These are phyloP conservation scores for Annulohypoxylon stygium DNA, from an alignment of 495 filamentous ascomycete species.

Conservation along the genomic window DNA sequence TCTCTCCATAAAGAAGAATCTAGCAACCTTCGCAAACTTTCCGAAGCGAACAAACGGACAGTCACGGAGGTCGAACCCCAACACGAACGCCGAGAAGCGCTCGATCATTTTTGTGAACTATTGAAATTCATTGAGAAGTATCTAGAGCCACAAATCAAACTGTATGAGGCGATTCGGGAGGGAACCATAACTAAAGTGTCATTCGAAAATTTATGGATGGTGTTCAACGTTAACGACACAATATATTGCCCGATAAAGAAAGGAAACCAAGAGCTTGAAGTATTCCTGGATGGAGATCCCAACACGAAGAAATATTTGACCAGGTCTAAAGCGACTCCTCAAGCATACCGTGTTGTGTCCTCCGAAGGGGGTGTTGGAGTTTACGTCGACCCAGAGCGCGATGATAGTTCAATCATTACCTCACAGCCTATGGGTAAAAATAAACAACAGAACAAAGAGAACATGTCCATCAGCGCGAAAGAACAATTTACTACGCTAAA, in stretches of 20 bases:
- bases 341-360: constrained; percentile 9
- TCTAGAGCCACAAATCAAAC: constrained; percentile 1
- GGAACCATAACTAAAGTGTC: not conserved
- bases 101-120: not conserved
- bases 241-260: constrained; percentile 15
- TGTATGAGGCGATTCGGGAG: not conserved
- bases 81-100: constrained; percentile 5
- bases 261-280: not conserved
- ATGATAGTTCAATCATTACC: not conserved
- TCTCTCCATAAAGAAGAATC: constrained; percentile 1
- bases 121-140: constrained; percentile 12
- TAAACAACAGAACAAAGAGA: not conserved
- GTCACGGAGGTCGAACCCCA: not conserved
- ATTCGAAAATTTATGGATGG: constrained; percentile 17
- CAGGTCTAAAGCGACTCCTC: not conserved
- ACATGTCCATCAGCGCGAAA: not conserved
- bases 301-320: constrained; percentile 9
- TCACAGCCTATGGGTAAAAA: not conserved
- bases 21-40: not conserved
- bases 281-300: not conserved
- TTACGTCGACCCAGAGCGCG: constrained; percentile 5
- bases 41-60: not conserved
- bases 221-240: constrained; percentile 11
- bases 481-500: constrained; percentile 2
- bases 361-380: constrained; percentile 9